Base-by-base conservation (phyloP, 2,329 filamentous ascomycete genomes). In the Talaromyces sp. region DNA sequence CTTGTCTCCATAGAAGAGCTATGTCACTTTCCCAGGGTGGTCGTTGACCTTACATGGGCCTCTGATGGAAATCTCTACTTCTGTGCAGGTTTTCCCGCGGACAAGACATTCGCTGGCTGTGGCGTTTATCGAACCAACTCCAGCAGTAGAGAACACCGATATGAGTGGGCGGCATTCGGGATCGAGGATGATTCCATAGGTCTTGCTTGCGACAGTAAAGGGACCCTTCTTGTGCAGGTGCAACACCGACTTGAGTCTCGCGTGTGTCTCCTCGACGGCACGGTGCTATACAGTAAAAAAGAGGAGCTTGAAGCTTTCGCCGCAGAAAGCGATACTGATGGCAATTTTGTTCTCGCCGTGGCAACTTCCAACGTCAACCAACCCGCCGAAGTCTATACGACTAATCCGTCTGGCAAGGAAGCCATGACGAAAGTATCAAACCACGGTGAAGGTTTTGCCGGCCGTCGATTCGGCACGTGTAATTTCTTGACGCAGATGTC, bases 221-320 rank as follows among this genome's bases (percentile, higher is more conserved):
- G 54, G 19, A 56, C 32, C 17, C 19, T 57, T 48, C 29, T 57
- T n/a, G 55, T 57, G 27, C 41, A 57, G 3, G 55, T 57, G 26
- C 55, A 57, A 57, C 41, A 32, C 26, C 24, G 55, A 26, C 26
- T 57, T 29, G 55, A 57, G 27, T 56, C 54, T 43, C 54, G 35
- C 14, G 54, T 56, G 11, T 56, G 54, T 29, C 38, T 56, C 35
- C 54, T 43, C 27, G 54, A 56, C 54, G 54, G 54, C 38, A 46
- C 32, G 29, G 54, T 56, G 14, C 21, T 56, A 29, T 56, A 56
- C 35, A 19, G 54, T 56, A 46, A 38, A 24, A 46, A 46, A 24
- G 54, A 56, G 35, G 54, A 56, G 24, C 54, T 56, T 38, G 54
- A 56, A 46, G 54, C 35, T n/a, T 56, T 56, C 17, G 54, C 38